Evolutionary conservation across 2,329 filamentous ascomycete genomes (phyloP).

Genomic region (Aspergillus novoparasiticus): DNA sequence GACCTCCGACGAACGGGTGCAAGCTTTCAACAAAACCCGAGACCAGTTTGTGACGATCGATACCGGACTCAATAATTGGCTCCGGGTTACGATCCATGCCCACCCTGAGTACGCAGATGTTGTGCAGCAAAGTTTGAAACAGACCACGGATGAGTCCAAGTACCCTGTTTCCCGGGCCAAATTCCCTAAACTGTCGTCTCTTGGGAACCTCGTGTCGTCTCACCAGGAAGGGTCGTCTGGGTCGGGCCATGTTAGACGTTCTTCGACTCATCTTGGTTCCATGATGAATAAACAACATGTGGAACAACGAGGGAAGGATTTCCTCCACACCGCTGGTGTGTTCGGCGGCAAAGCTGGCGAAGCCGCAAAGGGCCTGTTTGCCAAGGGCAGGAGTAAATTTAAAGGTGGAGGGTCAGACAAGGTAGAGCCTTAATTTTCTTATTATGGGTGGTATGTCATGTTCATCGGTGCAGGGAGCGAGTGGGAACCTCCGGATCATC

Average conservation of each 20-base stretch:
- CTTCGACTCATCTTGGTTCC: slow-evolving; percentile 40
- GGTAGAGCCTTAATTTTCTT: slow-evolving; percentile 74
- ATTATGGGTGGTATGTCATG: slow-evolving; percentile 25
- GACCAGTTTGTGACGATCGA: slow-evolving; percentile 71
- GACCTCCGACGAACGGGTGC: slow-evolving; percentile 68
- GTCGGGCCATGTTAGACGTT: slow-evolving; percentile 36
- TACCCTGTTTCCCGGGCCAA: slow-evolving; percentile 38
- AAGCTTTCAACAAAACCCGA: slow-evolving; percentile 72
- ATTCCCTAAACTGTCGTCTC: slow-evolving; percentile 44
- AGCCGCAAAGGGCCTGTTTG: slow-evolving; percentile 86
- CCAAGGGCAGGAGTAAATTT: slow-evolving; percentile 86
- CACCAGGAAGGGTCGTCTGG: slow-evolving; percentile 37
- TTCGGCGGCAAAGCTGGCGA: slow-evolving; percentile 71
- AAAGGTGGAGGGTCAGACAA: slow-evolving; percentile 67
- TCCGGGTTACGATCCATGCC: slow-evolving; percentile 51
- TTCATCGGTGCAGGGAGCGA: slow-evolving; percentile 2
- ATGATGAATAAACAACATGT: slow-evolving; percentile 63
- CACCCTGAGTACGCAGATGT: slow-evolving; percentile 58
- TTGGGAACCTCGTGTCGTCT: slow-evolving; percentile 32
- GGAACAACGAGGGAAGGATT: slow-evolving; percentile 82
- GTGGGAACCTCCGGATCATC: slow-evolving; percentile 9
- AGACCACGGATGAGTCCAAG: slow-evolving; percentile 33
- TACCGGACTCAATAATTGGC: slow-evolving; percentile 70
- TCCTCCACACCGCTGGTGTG: slow-evolving; percentile 78
- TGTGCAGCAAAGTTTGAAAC: slow-evolving; percentile 37